Evolutionary conservation across 306 rosid genomes (phyloP).

Genomic region (Coriaria nepalensis): DNA sequence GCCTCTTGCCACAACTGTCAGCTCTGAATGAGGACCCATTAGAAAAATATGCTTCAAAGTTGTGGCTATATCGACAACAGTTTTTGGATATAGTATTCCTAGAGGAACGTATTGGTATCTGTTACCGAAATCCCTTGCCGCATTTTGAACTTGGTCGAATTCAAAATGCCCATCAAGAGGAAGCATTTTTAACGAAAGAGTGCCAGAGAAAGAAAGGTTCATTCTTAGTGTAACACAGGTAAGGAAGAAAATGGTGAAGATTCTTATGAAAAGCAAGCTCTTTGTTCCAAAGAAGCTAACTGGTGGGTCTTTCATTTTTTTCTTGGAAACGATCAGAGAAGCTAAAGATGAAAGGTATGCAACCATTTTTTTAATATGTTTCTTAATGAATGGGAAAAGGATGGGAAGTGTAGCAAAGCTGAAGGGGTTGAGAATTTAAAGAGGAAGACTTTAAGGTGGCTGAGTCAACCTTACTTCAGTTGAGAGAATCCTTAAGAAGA

Average conservation of each 20-base stretch:
- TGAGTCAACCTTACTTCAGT: conserved; percentile 49
- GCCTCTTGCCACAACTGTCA: conserved; percentile 84
- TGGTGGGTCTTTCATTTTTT: conserved; percentile 30
- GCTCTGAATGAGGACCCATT: conserved; percentile 64
- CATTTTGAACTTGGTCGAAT: conserved; percentile 45
- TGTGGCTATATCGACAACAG: conserved; percentile 62
- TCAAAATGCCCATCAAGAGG: conserved; percentile 52
- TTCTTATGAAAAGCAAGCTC: conserved; percentile 32
- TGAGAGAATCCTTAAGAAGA: conserved; percentile 57
- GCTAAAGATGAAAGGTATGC: conserved; percentile 35
- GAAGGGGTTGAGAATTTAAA: conserved; percentile 44
- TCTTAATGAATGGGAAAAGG: conserved; percentile 17
- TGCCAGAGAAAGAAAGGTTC: conserved; percentile 35
- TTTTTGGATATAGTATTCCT: conserved; percentile 66
- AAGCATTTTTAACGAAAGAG: conserved; percentile 43
- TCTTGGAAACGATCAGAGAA: conserved; percentile 17
- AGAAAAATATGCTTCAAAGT: conserved; percentile 58
- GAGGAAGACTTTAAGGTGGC: conserved; percentile 32
- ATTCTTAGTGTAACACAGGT: conserved; percentile 32
- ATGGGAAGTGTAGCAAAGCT: conserved; percentile 25
- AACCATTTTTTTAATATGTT: conserved; percentile 16
- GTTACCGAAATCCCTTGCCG: conserved; percentile 78
- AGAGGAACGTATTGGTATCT: conserved; percentile 50
- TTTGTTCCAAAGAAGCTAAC: conserved; percentile 23
- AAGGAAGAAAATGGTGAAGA: conserved; percentile 42